Base-by-base conservation (phyloP, 805 yeast genomes). In the Candida railenensis region DNA sequence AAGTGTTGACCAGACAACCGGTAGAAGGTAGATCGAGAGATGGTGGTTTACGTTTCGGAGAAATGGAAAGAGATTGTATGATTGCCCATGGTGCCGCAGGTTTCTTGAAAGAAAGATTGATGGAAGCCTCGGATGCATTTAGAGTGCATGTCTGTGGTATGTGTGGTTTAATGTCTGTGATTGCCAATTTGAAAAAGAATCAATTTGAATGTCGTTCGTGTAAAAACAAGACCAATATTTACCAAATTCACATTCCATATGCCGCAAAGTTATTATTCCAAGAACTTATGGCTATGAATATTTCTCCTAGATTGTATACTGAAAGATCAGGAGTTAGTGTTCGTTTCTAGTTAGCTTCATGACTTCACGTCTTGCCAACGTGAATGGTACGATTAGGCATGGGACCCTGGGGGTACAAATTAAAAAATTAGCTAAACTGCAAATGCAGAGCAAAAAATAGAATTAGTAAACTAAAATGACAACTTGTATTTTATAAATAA, bases 51-150 rank as follows among this genome's bases (percentile, higher is more conserved):
- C 89, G 99, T 72, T 91, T 92, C 81, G 99, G 99, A 63, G 99
- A 92, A 71, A 94, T 94, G 99, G 99, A 94, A 74, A 89, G 99
- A 77, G 99, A 94, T 79, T 94, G 99, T 86, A 92, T 94, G 97
- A 94, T 94, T 77, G 99, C 99, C 2, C 98, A 94, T 66, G 99
- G 99, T 67, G 98, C 97, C 12, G 97, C 99, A 3, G 95, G 97
- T 5, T 92, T 94, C 77, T 80, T 94, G 74, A 90, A 92, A 70
- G 99, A 94, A 74, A 81, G 99, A 67, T 77, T 94, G 67, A 92
- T 94, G 97, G 98, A 94, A 70, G 97, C 97, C 11, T 92, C 98
- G 0, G 99, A 94, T 74, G 97, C 98, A 1, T 94, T 94, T 78
- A 81, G 98, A 70, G 98, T 94, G 37, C 98, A 94, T 65, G 85